These are phyloP conservation scores for Fraxinus cuspidata DNA, from an alignment of 257 asterid species.

Conservation along the genomic window DNA sequence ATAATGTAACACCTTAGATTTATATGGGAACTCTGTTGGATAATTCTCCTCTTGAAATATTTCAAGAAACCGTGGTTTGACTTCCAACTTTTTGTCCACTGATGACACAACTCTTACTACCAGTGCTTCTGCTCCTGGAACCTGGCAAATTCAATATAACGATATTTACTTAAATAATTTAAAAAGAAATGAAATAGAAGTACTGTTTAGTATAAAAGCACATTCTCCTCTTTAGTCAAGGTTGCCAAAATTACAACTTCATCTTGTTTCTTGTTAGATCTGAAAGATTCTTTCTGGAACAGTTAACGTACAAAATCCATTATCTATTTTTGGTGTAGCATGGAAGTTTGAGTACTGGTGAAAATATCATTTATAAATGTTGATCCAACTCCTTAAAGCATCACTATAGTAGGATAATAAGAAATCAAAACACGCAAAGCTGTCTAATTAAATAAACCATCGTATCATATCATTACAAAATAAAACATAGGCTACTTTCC, in stretches of 20 bases:
- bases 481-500: conserved; percentile 5
- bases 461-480: neutral
- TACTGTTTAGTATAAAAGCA: neutral
- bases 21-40: conserved; percentile 81
- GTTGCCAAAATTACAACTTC: neutral
- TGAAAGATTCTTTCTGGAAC: neutral
- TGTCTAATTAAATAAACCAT: neutral
- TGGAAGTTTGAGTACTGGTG: too few relatives aligned
- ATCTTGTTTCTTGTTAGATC: neutral
- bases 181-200: neutral
- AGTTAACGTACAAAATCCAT: too few relatives aligned
- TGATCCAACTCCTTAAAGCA: neutral
- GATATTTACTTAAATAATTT: neutral
- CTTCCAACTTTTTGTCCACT: conserved; percentile 96
- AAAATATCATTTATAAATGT: too few relatives aligned
- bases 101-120: conserved; percentile 95
- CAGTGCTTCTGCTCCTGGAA: conserved; percentile 94
- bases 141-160: conserved; percentile 42
- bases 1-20: conserved; percentile 69
- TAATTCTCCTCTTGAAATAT: conserved; percentile 90
- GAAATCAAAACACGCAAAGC: too few relatives aligned
- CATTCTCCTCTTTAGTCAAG: neutral
- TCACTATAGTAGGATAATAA: neutral
- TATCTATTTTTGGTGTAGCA: too few relatives aligned
- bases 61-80: conserved; percentile 87